These are phyloP conservation scores for Metschnikowia gelsemii DNA, from an alignment of 805 yeast species.

Conservation along the genomic window DNA sequence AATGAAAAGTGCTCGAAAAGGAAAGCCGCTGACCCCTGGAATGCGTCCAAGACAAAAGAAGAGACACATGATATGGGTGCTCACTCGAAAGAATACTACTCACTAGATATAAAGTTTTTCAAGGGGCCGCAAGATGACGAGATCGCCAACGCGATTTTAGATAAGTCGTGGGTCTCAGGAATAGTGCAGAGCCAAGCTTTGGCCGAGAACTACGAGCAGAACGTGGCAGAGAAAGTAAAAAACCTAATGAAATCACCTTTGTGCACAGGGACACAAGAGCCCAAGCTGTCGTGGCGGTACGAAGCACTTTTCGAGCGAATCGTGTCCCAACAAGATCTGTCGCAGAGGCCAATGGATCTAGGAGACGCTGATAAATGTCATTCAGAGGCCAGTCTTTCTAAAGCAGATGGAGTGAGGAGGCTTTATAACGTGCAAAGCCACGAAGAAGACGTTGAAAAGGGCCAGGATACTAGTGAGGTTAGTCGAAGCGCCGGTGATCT, in stretches of 20 bases:
- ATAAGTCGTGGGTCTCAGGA: slow-evolving; percentile 26
- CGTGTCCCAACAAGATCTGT: not conserved
- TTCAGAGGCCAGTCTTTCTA: not conserved
- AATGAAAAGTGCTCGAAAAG: slow-evolving; percentile 7
- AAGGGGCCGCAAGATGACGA: slow-evolving; percentile 49
- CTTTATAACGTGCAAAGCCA: not conserved
- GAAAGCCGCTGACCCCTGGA: slow-evolving; percentile 1
- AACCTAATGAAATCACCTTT: not conserved
- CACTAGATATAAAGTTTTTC: slow-evolving; percentile 61
- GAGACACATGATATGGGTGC: slow-evolving; percentile 63
- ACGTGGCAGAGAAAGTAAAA: slow-evolving; percentile 5
- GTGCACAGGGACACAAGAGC: not conserved
- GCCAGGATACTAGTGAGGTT: not conserved
- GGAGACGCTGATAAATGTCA: not conserved
- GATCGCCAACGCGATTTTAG: slow-evolving; percentile 28
- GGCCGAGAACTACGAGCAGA: slow-evolving; percentile 8
- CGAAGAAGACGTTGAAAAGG: not conserved
- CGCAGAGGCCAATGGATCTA: too few relatives aligned
- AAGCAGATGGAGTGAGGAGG: not conserved
- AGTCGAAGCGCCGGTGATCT: not conserved
- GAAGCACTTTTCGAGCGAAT: slow-evolving; percentile 9
- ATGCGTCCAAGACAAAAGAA: slow-evolving; percentile 18
- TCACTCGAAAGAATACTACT: slow-evolving; percentile 67
- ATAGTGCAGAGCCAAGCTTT: slow-evolving; percentile 9
- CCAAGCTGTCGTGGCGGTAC: not conserved